Conservation (phyloP, 192 early-diverging fungal species). For the Chytriomyces sp. region DNA sequence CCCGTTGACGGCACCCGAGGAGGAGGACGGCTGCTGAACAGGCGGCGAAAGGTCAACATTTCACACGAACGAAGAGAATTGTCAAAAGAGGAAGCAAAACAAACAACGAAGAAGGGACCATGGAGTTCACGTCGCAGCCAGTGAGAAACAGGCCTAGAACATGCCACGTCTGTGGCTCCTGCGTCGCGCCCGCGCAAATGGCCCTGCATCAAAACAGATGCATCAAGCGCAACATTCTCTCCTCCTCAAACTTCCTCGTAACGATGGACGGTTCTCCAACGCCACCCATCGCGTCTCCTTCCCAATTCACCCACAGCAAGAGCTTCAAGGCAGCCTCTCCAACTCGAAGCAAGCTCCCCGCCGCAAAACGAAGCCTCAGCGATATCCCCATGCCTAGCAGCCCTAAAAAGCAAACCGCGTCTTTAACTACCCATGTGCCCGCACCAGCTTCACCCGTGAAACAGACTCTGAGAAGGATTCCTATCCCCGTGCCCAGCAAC, state of each 20-base stretch:
- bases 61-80: neutral
- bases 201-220: constrained; percentile 26
- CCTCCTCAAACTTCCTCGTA: neutral
- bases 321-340: neutral
- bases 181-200: constrained; percentile 7
- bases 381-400: constrained; percentile 10
- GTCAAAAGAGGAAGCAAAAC: neutral
- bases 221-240: neutral
- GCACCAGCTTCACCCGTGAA: neutral
- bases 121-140: constrained; percentile 10
- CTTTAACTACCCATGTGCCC: neutral
- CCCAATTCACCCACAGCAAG: neutral
- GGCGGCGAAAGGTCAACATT: neutral
- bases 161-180: constrained; percentile 18
- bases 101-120: too few species aligned
- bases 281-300: neutral
- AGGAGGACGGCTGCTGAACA: neutral
- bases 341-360: neutral
- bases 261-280: neutral
- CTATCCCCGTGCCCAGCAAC: neutral
- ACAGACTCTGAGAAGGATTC: neutral
- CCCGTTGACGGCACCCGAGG: neutral
- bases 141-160: neutral
- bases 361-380: constrained; percentile 11
- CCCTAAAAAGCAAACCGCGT: neutral